Percentiles rank a stretch among this genome's conserved stretches.
These are phyloP conservation scores for Scheffersomyces spartinae DNA, from an alignment of 805 yeast species.

Conservation along the genomic window DNA sequence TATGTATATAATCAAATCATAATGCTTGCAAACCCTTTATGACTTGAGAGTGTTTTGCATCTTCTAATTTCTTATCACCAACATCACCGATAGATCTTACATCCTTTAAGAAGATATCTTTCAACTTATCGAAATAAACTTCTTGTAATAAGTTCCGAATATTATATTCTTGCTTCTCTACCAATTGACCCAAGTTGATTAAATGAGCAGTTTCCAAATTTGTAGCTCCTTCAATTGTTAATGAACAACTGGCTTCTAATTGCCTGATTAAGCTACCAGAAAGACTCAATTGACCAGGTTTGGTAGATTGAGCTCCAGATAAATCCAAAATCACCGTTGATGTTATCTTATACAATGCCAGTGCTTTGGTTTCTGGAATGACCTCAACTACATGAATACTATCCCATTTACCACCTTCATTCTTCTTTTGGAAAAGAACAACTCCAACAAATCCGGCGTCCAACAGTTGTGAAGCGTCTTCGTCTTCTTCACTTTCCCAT, in stretches of 20 bases:
- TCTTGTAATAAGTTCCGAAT: constrained; percentile 82
- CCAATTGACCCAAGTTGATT: constrained; percentile 70
- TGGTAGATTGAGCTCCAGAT: constrained; percentile 13
- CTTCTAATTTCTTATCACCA: constrained; percentile 17
- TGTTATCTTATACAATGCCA: constrained; percentile 58
- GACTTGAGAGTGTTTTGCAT: constrained; percentile 21
- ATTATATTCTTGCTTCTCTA: constrained; percentile 83
- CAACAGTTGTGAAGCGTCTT: constrained; percentile 19
- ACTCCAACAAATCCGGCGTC: constrained; percentile 79
- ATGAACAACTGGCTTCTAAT: constrained; percentile 41
- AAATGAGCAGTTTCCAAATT: constrained; percentile 57
- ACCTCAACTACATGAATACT: constrained; percentile 88
- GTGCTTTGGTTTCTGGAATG: constrained; percentile 25
- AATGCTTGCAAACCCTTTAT: constrained; percentile 27
- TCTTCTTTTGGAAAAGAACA: constrained; percentile 65
- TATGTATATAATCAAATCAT: constrained; percentile 8
- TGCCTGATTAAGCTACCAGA: constrained; percentile 87
- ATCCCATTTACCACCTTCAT: constrained; percentile 69
- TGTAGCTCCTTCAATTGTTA: constrained; percentile 17
- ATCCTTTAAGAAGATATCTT: constrained; percentile 58
- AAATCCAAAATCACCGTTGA: constrained; percentile 80
- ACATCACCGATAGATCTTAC: constrained; percentile 27
- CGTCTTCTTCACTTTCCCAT: constrained; percentile 74
- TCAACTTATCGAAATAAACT: constrained; percentile 90
- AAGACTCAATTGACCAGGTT: constrained; percentile 34